Evolutionary conservation across 192 early-diverging fungal species (phyloP).

Genomic region (Chytriomyces sp.): DNA sequence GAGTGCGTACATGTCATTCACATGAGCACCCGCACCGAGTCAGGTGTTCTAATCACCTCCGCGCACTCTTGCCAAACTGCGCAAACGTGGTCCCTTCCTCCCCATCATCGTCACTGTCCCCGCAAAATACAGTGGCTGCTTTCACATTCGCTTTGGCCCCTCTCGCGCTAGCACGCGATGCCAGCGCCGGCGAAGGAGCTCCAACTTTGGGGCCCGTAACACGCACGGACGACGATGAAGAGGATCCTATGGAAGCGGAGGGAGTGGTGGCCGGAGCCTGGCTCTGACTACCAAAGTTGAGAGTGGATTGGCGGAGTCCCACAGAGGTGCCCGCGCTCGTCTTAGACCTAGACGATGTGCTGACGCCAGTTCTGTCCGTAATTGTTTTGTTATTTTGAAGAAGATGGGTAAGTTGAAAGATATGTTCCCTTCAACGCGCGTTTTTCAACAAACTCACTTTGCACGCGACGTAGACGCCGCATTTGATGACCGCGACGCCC

Average conservation of each 20-base stretch:
- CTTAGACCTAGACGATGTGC: not conserved
- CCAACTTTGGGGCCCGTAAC: not conserved
- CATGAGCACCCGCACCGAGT: no score
- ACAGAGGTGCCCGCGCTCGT: not conserved
- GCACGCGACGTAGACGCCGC: not conserved
- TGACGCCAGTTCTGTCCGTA: not conserved
- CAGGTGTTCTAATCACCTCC: no score
- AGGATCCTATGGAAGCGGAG: not conserved
- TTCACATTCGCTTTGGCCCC: not conserved
- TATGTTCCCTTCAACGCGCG: not conserved
- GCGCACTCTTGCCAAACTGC: conserved; percentile 2
- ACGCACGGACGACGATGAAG: not conserved
- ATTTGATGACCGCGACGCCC: not conserved
- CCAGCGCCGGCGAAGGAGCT: not conserved
- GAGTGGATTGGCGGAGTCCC: not conserved
- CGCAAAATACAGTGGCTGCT: conserved; percentile 1
- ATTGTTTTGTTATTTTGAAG: not conserved
- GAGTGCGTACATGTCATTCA: no score
- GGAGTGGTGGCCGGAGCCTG: not conserved
- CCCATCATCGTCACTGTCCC: conserved; percentile 10
- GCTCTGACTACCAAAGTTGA: conserved; percentile 15
- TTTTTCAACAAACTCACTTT: not conserved
- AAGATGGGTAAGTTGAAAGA: not conserved
- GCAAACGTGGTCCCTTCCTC: conserved; percentile 6
- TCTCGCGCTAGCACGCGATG: not conserved